These are phyloP conservation scores for Lipomyces yamadae DNA, from an alignment of 805 yeast genomes.

Conservation along the genomic window DNA sequence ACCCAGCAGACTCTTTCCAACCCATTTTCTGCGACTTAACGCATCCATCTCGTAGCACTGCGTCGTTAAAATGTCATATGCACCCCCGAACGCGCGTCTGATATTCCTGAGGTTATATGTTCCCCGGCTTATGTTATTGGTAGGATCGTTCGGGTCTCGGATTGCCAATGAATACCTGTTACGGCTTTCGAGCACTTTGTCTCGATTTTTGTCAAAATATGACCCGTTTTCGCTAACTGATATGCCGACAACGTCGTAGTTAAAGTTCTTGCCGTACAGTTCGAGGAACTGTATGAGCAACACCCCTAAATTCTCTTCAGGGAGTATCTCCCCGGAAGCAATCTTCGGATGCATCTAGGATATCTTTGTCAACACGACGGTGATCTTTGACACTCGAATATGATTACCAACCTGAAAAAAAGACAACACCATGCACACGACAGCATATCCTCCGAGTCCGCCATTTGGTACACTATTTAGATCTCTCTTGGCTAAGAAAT, in stretches of 20 bases:
- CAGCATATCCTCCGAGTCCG: conserved; percentile 92
- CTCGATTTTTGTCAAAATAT: conserved; percentile 62
- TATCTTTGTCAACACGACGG: neutral
- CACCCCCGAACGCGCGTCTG: conserved; percentile 86
- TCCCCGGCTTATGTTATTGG: conserved; percentile 79
- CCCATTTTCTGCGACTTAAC: conserved; percentile 66
- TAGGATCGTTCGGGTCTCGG: conserved; percentile 84
- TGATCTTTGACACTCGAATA: too few relatives aligned
- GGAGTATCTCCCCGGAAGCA: conserved; percentile 65
- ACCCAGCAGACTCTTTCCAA: conserved; percentile 77
- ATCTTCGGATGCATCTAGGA: conserved; percentile 73
- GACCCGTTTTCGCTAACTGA: conserved; percentile 59
- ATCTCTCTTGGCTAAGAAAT: conserved; percentile 75
- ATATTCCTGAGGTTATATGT: conserved; percentile 79
- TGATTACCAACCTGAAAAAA: conserved; percentile 56
- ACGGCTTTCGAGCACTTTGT: conserved; percentile 56
- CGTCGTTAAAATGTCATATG: conserved; percentile 74
- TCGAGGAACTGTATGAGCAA: conserved; percentile 89
- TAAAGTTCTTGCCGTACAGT: conserved; percentile 86
- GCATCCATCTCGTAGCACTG: conserved; percentile 74
- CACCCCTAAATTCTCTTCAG: conserved; percentile 80
- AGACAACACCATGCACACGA: conserved; percentile 82
- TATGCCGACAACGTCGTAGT: conserved; percentile 77
- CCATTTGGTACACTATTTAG: conserved; percentile 89
- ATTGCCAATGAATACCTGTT: conserved; percentile 65